Evolutionary conservation across 306 rosid species (phyloP).

Genomic region (Gleditsia sinensis): DNA sequence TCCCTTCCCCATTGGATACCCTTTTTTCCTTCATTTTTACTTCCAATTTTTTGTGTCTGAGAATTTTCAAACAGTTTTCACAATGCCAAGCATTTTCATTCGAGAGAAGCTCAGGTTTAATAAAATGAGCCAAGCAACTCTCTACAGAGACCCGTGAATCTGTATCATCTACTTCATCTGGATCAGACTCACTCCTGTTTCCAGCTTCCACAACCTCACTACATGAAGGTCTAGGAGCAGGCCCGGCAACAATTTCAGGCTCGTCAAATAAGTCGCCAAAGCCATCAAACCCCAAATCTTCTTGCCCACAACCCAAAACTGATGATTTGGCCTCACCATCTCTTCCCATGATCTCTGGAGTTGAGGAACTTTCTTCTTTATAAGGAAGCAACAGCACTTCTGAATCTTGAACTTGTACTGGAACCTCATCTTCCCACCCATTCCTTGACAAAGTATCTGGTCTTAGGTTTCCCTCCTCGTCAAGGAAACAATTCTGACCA

Average conservation of each 20-base stretch:
- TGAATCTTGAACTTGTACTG: slow-evolving; percentile 71
- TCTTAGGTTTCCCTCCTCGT: slow-evolving; percentile 38
- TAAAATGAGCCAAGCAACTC: slow-evolving; percentile 87
- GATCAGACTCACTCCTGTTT: slow-evolving; percentile 80
- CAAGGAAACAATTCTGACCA: slow-evolving; percentile 33
- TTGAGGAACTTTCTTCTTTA: slow-evolving; percentile 58
- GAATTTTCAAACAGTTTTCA: slow-evolving; percentile 76
- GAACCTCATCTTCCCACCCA: slow-evolving; percentile 73
- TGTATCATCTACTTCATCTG: slow-evolving; percentile 93
- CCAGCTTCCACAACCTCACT: slow-evolving; percentile 53
- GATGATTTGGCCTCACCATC: slow-evolving; percentile 68
- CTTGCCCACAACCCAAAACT: slow-evolving; percentile 56
- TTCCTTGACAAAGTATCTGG: slow-evolving; percentile 49
- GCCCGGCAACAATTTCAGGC: slow-evolving; percentile 76
- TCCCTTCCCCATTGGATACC: slow-evolving; percentile 49
- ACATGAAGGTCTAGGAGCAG: slow-evolving; percentile 60
- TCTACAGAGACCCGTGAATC: slow-evolving; percentile 88
- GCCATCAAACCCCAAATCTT: slow-evolving; percentile 69
- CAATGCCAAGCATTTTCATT: slow-evolving; percentile 95
- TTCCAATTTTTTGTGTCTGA: slow-evolving; percentile 51
- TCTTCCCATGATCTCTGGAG: slow-evolving; percentile 44
- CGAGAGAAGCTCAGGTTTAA: slow-evolving; percentile 87
- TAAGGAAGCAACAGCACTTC: slow-evolving; percentile 80
- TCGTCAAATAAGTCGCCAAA: slow-evolving; percentile 84
- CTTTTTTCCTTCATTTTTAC: slow-evolving; percentile 37